These are phyloP conservation scores for Alnus rubra DNA, from an alignment of 306 rosid genomes.

Conservation along the genomic window DNA sequence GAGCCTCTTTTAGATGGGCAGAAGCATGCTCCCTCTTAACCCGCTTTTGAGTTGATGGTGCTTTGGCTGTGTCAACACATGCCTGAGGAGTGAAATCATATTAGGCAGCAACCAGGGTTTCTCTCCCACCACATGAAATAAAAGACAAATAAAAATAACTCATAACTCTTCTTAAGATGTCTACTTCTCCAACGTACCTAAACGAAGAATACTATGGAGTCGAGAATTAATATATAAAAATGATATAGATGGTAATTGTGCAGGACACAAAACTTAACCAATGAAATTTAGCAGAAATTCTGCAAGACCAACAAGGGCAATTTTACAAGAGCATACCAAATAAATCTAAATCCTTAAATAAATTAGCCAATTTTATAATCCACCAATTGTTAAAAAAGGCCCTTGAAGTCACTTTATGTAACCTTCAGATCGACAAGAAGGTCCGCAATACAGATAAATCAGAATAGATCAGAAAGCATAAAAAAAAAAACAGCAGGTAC, in stretches of 20 bases:
- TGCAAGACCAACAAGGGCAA: slow-evolving; percentile 11
- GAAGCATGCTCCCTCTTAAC: slow-evolving; percentile 77
- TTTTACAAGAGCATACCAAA: slow-evolving; percentile 1
- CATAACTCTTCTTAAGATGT: background rate
- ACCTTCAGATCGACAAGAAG: slow-evolving; percentile 1
- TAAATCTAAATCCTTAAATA: background rate
- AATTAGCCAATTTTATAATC: background rate
- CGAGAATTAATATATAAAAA: background rate
- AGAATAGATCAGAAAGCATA: slow-evolving; percentile 9
- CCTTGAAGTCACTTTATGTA: slow-evolving; percentile 1
- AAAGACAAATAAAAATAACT: background rate
- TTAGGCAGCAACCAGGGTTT: slow-evolving; percentile 29
- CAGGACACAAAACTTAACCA: slow-evolving; percentile 2
- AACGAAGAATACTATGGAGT: slow-evolving; percentile 11
- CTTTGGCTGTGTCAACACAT: slow-evolving; percentile 57
- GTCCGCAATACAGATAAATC: background rate
- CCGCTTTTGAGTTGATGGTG: slow-evolving; percentile 67
- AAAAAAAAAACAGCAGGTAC: background rate
- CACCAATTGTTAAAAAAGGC: background rate
- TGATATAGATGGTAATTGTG: slow-evolving; percentile 13
- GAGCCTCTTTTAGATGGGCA: slow-evolving; percentile 71
- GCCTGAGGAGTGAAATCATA: slow-evolving; percentile 60
- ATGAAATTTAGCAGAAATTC: slow-evolving; percentile 13
- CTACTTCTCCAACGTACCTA: slow-evolving; percentile 19
- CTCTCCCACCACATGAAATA: background rate